Evolutionary conservation across 148 eudicot genomes (phyloP), one percentile per base, ranked within the genome.

Genomic region (Chenopodium suecicum): DNA sequence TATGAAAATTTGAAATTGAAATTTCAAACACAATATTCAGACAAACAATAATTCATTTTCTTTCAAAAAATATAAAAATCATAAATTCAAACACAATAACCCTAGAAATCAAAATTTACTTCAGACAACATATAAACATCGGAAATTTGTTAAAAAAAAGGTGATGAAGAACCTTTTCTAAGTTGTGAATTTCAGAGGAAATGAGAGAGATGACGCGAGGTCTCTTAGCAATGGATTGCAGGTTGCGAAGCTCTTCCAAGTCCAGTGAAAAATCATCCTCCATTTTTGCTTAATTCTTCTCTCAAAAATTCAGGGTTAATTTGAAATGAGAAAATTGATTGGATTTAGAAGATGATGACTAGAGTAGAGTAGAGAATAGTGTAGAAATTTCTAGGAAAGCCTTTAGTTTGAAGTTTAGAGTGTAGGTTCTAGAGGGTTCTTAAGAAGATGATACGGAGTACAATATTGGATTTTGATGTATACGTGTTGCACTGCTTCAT

Each of bases 181-280:
- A 80, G 63, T 84, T 87, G 86, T 66, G 70, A 78, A 95, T 95
- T 86, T 93, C 93, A 34, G 87, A 84, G 78, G 93, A 89, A 68
- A 95, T 87, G 77, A 95, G 92, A 37, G 93, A 91, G 74, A 91
- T 73, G 65, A 90, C 81, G 12, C 98, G 90, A 31, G 95, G 98
- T 77, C 98, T 80, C 72, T 90, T 91, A 2, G 98, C 94, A 34
- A 93, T 86, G 88, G 82, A 86, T 37, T 88, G 91, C 2, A 94
- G 86, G 27, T 88, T 88, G 19, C 89, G 89, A 64, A 94, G 91
- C 74, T 94, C 98, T 25, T 87, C 90, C 82, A 94, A 86, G 78
- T 94, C 98, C 8, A 88, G 83, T 56, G 87, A 83, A 11, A 84
- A 50, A 23, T 91, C 93, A 16, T 89, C 91, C 78, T 88, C 97